Percentiles rank a stretch among this genome's conserved stretches.
phyloP scores from a whole-genome alignment of 2,329 filamentous ascomycete species.

The Aureobasidium vineae region DNA sequence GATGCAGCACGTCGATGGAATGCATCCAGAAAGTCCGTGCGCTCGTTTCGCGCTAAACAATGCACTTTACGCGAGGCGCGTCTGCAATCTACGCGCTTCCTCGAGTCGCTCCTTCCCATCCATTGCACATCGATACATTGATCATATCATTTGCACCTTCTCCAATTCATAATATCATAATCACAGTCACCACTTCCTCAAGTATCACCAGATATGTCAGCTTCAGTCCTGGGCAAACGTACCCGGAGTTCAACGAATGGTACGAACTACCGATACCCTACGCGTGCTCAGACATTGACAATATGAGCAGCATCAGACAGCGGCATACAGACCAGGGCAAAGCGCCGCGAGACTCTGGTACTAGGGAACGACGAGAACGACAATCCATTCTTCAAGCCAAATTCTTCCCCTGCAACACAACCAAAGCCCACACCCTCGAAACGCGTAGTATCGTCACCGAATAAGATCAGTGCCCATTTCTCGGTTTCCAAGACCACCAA shows the following conservation, averaged over 20 bases:
- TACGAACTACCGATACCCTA: neutral
- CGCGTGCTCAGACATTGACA: constrained; percentile 15
- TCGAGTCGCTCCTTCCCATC: constrained; percentile 21
- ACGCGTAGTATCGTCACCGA: constrained; percentile 48
- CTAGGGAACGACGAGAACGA: constrained; percentile 66
- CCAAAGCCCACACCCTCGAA: constrained; percentile 48
- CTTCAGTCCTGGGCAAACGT: constrained; percentile 50
- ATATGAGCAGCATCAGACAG: constrained; percentile 14
- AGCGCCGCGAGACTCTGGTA: constrained; percentile 47
- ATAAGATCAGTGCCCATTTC: constrained; percentile 46
- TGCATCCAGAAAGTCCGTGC: neutral
- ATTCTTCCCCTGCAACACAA: constrained; percentile 42
- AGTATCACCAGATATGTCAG: constrained; percentile 33
- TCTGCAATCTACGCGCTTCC: neutral
- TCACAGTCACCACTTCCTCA: constrained; percentile 8
- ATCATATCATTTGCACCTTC: constrained; percentile 6
- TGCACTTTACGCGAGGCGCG: constrained; percentile 22
- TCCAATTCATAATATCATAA: constrained; percentile 3
- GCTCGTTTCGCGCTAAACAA: neutral
- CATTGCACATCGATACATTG: constrained; percentile 4
- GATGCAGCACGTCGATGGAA: constrained; percentile 11
- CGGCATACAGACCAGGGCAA: constrained; percentile 40
- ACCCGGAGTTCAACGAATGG: constrained; percentile 38
- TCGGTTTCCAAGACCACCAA: constrained; percentile 40
- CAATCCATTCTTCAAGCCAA: constrained; percentile 53